Base-by-base conservation (phyloP, 2,329 filamentous ascomycete species). In the Chlorencoelia australis region DNA sequence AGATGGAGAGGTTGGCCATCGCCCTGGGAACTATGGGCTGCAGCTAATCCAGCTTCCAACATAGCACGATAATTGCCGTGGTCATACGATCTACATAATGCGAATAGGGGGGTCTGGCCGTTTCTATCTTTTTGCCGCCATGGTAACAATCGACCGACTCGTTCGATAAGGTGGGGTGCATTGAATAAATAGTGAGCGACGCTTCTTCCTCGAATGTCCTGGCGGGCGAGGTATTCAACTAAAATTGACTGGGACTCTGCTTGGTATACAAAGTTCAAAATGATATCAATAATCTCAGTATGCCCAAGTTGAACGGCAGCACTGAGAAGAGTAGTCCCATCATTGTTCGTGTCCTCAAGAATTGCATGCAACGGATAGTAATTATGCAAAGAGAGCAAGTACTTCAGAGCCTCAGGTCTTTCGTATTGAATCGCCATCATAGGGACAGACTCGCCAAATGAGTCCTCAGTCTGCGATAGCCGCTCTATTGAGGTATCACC, bases 131-230 rank as follows among this genome's bases (percentile, higher is more conserved):
- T 86, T 58, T 93, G 76, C 40, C 77, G 74, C 91, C 91, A 98
- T 7, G 86, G 83, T 35, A 98, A 66, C 46, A 89, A 62, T 41
- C 72, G 69, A 2, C 87, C 88, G 42, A 96, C 79, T 37, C 73
- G 71, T 29, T 68, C 64, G 47, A 98, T 91, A 14, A 98, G 66
- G 35, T 73, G 69, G 2, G 91, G 91, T 7, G 85, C 80, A 53
- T 94, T 83, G 63, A 98, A 98, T 11, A 98, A 69, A 58, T 98
- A 98, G 59, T 98, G 91, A n/a, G 82, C 91, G 35, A 85, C 74
- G 43, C 87, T 94, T 49, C 91, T 79, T 15, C 89, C 91, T 65
- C 87, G 81, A 24, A 73, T 75, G 54, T 98, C 91, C 51, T 89
- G 81, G 42, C 73, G 67, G 4, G 73, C 67, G 31, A 96, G 62